A percentile compares a stretch with the other conserved stretches of the same genome.
Conservation (phyloP, 371 early-diverging fungal species). For the Mycotypha africana region DNA sequence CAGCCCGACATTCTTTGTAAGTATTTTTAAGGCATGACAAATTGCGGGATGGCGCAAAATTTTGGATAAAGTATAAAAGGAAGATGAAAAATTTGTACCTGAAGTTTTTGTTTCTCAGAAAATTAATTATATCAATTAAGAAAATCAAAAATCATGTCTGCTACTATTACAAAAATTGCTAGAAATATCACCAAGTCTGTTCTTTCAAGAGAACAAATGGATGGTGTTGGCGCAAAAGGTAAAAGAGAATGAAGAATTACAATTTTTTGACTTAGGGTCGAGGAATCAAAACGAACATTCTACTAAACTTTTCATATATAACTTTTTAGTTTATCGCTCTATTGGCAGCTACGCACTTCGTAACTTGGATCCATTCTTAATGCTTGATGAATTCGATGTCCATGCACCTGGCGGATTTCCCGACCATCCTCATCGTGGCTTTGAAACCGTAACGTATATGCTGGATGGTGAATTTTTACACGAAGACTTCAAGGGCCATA, state of each 20-base stretch:
- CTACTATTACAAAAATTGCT: neutral
- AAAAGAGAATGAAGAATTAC: too few relatives aligned
- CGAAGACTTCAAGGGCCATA: conserved; percentile 80
- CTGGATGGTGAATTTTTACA: conserved; percentile 69
- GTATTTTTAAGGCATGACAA: too few relatives aligned
- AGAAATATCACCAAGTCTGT: conserved; percentile 11
- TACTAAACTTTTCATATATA: too few relatives aligned
- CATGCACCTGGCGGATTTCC: conserved; percentile 51
- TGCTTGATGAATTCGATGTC: conserved; percentile 74
- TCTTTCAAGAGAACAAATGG: conserved; percentile 11
- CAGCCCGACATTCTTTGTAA: too few relatives aligned
- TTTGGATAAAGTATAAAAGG: too few relatives aligned
- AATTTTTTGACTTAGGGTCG: too few relatives aligned
- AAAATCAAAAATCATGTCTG: too few relatives aligned
- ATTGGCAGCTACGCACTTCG: conserved; percentile 64
- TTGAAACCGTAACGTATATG: conserved; percentile 74
- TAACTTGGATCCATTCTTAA: conserved; percentile 79
- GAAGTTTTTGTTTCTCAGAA: too few relatives aligned
- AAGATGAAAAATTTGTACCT: too few relatives aligned
- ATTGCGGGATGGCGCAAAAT: too few relatives aligned
- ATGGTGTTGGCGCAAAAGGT: conserved; percentile 14
- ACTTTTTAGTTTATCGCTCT: conserved; percentile 54
- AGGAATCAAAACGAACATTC: neutral
- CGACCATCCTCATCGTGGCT: conserved; percentile 43
- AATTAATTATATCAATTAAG: too few relatives aligned